phyloP scores from a whole-genome alignment of 164 flowering plant genomes.

The Vitis rotundifolia region DNA sequence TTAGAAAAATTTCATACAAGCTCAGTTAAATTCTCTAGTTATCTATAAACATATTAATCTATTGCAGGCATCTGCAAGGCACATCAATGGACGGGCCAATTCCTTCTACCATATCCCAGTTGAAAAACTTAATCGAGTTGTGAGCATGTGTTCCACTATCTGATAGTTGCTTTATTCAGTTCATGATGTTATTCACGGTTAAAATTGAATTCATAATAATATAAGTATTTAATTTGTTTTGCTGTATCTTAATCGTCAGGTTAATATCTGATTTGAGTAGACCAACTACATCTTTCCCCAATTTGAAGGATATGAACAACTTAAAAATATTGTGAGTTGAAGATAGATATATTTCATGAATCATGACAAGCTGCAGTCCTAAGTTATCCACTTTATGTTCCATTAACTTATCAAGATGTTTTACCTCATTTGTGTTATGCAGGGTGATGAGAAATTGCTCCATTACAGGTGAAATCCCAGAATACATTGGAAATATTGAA shows the following conservation, averaged over 20 bases:
- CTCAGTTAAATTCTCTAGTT: background rate
- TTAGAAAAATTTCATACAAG: background rate
- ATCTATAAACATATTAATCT: too few species aligned
- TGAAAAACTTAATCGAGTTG: conserved; percentile 55
- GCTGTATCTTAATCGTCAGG: too few species aligned
- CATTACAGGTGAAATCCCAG: conserved; percentile 59
- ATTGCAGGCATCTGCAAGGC: conserved; percentile 77
- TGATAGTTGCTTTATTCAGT: background rate
- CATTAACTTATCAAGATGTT: too few species aligned
- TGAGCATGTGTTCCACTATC: conserved; percentile 28
- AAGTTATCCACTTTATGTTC: too few species aligned
- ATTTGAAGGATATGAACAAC: too few species aligned
- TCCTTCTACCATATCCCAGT: conserved; percentile 52
- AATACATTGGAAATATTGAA: conserved; percentile 40
- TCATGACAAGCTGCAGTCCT: too few species aligned
- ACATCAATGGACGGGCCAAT: conserved; percentile 81
- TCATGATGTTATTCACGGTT: background rate
- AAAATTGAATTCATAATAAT: background rate
- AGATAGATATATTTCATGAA: too few species aligned
- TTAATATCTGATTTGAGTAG: too few species aligned
- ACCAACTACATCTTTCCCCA: too few species aligned
- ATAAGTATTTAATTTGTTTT: background rate
- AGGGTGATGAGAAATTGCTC: conserved; percentile 76
- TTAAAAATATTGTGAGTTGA: too few species aligned
- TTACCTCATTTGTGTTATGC: too few species aligned